phyloP scores from a whole-genome alignment of 2,329 filamentous ascomycete genomes.

The Aspergillus spinulosporus region DNA sequence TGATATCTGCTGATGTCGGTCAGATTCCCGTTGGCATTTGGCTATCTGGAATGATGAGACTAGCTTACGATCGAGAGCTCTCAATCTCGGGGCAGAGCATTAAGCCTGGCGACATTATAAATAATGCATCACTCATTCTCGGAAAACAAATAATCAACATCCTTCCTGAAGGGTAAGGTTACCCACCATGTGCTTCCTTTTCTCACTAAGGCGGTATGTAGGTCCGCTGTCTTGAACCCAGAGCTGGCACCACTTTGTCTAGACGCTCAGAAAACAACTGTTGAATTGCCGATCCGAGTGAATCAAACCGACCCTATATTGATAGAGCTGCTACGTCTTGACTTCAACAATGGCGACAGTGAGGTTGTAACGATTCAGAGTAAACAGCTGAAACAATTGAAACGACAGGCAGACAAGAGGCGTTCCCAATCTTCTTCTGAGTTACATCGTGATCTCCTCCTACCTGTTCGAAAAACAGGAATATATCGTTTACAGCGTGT shows the following conservation, averaged over 20 bases:
- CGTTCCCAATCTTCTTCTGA: conserved; percentile 50
- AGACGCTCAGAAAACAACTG: conserved; percentile 60
- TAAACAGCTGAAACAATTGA: conserved; percentile 73
- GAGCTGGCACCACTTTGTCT: conserved; percentile 79
- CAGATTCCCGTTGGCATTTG: conserved; percentile 73
- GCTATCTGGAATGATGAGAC: conserved; percentile 70
- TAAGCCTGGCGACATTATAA: conserved; percentile 80
- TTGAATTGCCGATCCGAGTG: conserved; percentile 79
- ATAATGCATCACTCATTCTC: conserved; percentile 90
- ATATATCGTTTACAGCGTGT: conserved; percentile 84
- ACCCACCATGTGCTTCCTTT: background rate
- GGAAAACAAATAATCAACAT: conserved; percentile 98
- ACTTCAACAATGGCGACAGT: conserved; percentile 76
- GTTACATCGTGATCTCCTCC: conserved; percentile 67
- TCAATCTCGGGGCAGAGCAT: conserved; percentile 92
- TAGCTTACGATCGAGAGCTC: conserved; percentile 88
- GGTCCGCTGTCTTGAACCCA: conserved; percentile 84
- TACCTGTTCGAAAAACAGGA: conserved; percentile 79
- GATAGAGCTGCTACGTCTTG: conserved; percentile 84
- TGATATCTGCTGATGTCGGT: conserved; percentile 4
- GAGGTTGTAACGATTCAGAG: conserved; percentile 75
- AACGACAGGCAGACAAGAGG: conserved; percentile 66
- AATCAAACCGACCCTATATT: conserved; percentile 88
- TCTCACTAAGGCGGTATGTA: conserved; percentile 40
- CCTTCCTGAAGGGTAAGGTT: conserved; percentile 76